These are phyloP conservation scores for Euphrasia arctica DNA, from an alignment of 305 asterid species.

Conservation along the genomic window DNA sequence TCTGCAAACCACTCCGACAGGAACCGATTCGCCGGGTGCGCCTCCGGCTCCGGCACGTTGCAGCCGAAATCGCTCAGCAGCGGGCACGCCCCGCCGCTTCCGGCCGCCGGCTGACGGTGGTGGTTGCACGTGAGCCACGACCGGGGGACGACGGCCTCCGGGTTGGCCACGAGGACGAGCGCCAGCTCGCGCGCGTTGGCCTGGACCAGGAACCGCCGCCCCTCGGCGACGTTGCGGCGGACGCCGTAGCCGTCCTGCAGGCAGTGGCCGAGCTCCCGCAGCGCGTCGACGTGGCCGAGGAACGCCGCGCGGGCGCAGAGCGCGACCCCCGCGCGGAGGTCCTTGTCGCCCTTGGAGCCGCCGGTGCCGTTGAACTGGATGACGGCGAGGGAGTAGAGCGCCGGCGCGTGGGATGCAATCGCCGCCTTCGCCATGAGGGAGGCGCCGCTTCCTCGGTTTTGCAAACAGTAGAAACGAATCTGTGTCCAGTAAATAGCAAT, in stretches of 20 bases:
- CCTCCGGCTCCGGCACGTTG: conserved; percentile 70
- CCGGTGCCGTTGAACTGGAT: conserved; percentile 98
- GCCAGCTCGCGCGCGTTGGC: conserved; percentile 99
- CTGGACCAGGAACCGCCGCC: conserved; percentile 76
- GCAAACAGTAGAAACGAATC: conserved; percentile 69
- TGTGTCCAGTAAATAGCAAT: conserved; percentile 30
- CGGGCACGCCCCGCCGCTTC: conserved; percentile 53
- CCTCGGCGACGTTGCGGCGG: conserved; percentile 78
- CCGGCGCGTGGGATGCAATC: conserved; percentile 69
- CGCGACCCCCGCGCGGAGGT: conserved; percentile 91
- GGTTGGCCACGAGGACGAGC: conserved; percentile 46
- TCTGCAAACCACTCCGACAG: conserved; percentile 67
- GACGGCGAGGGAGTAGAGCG: conserved; percentile 88
- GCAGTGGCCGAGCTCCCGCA: conserved; percentile 98
- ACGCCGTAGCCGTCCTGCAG: conserved; percentile 98
- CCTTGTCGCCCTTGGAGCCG: conserved; percentile 82
- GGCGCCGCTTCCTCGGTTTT: conserved; percentile 59
- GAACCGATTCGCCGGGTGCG: conserved; percentile 71
- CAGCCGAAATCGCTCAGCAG: conserved; percentile 82
- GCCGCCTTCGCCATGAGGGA: conserved; percentile 76
- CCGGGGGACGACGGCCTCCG: conserved; percentile 47
- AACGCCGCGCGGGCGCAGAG: conserved; percentile 95
- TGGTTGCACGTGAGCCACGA: conserved; percentile 67
- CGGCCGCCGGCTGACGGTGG: conserved; percentile 37
- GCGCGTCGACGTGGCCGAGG: conserved; percentile 90